Conservation (phyloP, 2,329 filamentous ascomycete genomes). For the Immersiporthe knoxdaviesiana region DNA sequence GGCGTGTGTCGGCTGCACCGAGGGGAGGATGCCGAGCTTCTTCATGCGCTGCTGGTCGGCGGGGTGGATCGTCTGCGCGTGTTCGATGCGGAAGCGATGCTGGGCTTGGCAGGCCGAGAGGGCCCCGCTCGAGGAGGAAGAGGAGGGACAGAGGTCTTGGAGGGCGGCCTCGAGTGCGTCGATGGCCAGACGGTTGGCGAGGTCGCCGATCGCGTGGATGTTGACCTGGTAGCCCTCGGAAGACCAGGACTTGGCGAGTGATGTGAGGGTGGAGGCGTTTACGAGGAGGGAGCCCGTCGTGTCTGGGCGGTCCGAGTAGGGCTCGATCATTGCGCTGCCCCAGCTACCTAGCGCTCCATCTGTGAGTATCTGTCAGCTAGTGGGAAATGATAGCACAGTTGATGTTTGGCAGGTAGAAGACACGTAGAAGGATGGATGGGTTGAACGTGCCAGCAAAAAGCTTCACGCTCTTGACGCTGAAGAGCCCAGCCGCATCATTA, state of each 20-base stretch:
- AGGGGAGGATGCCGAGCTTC: constrained; percentile 65
- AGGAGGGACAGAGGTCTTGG: constrained; percentile 51
- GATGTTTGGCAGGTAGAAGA: neutral
- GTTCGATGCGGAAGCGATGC: constrained; percentile 69
- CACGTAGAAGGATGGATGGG: neutral
- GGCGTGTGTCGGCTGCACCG: constrained; percentile 72
- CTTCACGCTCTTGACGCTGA: constrained; percentile 67
- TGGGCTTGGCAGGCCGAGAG: constrained; percentile 56
- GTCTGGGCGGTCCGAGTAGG: constrained; percentile 66
- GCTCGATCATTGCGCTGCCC: constrained; percentile 73
- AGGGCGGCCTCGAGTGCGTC: constrained; percentile 65
- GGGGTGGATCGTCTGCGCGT: constrained; percentile 71
- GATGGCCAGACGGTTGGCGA: constrained; percentile 67
- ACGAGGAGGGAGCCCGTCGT: constrained; percentile 68
- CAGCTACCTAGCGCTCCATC: constrained; percentile 73
- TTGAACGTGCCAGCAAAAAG: constrained; percentile 63
- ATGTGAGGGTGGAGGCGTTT: constrained; percentile 61
- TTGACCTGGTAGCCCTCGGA: constrained; percentile 67
- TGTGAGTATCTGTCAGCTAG: constrained; percentile 37
- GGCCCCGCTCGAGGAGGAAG: constrained; percentile 29
- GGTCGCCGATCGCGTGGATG: constrained; percentile 73
- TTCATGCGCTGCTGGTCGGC: constrained; percentile 64
- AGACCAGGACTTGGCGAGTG: constrained; percentile 62
- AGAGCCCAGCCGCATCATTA: constrained; percentile 49
- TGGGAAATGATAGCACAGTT: neutral